Evolutionary conservation across 2,329 filamentous ascomycete genomes (phyloP).

Genomic region (Ophiostoma himal-ulmi): DNA sequence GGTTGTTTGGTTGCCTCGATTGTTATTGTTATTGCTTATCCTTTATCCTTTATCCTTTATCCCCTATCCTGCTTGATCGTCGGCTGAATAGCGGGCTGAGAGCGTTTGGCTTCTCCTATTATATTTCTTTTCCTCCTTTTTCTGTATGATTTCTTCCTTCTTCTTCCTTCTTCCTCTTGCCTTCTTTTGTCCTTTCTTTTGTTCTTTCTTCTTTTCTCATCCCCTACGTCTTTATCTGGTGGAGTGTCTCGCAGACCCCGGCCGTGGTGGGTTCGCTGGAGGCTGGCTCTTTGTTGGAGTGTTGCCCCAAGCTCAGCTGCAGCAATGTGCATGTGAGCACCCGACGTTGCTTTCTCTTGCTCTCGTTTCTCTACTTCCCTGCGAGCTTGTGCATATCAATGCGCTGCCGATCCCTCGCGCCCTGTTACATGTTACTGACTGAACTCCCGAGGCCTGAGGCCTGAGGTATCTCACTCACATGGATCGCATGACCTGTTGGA

Average conservation of each 20-base stretch:
- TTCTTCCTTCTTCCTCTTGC: conserved; percentile 14
- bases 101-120: no score
- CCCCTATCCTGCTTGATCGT: not conserved
- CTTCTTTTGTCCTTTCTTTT: not conserved
- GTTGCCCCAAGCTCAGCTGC: not conserved
- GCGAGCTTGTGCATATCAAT: not conserved
- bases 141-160: not conserved
- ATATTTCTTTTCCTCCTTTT: conserved; percentile 14
- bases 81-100: no score
- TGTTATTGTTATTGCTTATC: no score
- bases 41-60: no score
- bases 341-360: not conserved
- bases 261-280: not conserved
- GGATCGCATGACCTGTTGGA: no score
- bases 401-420: not conserved
- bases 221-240: not conserved
- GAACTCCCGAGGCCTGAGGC: no score
- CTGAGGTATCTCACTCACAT: not conserved
- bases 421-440: not conserved
- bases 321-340: not conserved
- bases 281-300: not conserved
- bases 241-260: not conserved
- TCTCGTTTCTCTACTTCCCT: not conserved
- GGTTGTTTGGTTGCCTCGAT: no score
- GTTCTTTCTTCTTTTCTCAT: not conserved